Conservation (phyloP, 2,329 filamentous ascomycete genomes). For the Fusarium tuaranense region DNA sequence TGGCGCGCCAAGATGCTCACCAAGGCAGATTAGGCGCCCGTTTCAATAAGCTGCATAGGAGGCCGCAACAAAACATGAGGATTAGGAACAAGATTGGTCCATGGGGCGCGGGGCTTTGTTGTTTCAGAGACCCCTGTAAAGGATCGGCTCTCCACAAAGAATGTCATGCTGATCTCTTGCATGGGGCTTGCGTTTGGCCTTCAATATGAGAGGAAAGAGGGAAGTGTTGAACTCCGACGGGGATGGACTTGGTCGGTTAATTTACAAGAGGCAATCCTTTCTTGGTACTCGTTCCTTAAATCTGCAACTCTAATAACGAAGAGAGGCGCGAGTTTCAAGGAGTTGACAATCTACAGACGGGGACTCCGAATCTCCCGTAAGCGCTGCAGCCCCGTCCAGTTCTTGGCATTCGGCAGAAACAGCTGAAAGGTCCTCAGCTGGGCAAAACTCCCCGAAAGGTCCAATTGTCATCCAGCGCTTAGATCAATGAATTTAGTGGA, state of each 20-base stretch:
- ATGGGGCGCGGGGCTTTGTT: background rate
- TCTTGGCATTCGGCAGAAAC: background rate
- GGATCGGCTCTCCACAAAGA: slow-evolving; percentile 1
- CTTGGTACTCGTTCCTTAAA: background rate
- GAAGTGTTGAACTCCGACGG: background rate
- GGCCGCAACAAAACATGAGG: background rate
- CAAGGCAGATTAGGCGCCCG: slow-evolving; percentile 1
- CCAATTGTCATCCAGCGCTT: background rate
- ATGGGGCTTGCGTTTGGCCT: background rate
- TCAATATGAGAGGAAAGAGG: background rate
- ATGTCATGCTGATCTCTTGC: background rate
- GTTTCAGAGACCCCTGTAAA: background rate
- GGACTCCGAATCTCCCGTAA: background rate
- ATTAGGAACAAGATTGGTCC: background rate
- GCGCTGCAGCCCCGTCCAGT: background rate
- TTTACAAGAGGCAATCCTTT: background rate
- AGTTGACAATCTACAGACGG: background rate
- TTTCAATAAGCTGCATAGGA: background rate
- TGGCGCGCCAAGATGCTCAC: background rate
- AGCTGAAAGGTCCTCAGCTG: background rate
- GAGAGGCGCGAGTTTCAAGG: background rate
- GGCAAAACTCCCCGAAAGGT: background rate
- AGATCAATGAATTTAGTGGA: background rate
- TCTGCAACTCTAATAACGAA: background rate
- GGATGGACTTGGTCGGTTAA: background rate